Percentiles rank a stretch among this genome's conserved stretches.
Evolutionary conservation across 306 rosid genomes (phyloP).

Genomic region (Glycine tomentella): DNA sequence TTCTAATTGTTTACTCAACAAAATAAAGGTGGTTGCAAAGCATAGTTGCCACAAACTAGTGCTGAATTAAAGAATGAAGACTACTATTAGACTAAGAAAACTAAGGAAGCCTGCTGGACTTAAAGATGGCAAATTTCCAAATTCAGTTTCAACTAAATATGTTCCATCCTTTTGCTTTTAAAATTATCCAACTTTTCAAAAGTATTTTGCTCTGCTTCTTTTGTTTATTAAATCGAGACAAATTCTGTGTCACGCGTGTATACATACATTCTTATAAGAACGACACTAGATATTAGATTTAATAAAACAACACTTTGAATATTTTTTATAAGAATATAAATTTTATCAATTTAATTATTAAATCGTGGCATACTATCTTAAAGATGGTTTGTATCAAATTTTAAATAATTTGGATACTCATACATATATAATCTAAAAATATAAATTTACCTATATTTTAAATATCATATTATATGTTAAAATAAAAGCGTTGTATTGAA

Average conservation of each 20-base stretch:
- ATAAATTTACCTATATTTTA: too few species aligned
- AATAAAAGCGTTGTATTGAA: background rate
- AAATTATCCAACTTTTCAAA: background rate
- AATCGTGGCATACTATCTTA: background rate
- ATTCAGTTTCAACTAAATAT: background rate
- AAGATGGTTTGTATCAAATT: background rate
- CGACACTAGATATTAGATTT: background rate
- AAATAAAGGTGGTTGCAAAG: slow-evolving; percentile 23
- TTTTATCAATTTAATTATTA: too few species aligned
- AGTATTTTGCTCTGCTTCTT: too few species aligned
- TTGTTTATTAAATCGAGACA: too few species aligned
- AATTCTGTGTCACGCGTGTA: background rate
- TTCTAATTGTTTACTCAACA: slow-evolving; percentile 37
- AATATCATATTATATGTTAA: too few species aligned
- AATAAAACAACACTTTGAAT: background rate
- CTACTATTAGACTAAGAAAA: slow-evolving; percentile 12
- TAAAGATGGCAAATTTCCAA: slow-evolving; percentile 42
- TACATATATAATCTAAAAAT: background rate
- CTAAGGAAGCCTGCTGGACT: slow-evolving; percentile 34
- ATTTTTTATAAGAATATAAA: too few species aligned
- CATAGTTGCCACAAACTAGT: slow-evolving; percentile 14
- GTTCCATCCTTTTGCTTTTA: background rate
- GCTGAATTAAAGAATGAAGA: background rate
- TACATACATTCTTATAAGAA: background rate
- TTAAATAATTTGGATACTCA: background rate